These are phyloP conservation scores for Phoma herbarum DNA, from an alignment of 2,329 filamentous ascomycete species.

Conservation along the genomic window DNA sequence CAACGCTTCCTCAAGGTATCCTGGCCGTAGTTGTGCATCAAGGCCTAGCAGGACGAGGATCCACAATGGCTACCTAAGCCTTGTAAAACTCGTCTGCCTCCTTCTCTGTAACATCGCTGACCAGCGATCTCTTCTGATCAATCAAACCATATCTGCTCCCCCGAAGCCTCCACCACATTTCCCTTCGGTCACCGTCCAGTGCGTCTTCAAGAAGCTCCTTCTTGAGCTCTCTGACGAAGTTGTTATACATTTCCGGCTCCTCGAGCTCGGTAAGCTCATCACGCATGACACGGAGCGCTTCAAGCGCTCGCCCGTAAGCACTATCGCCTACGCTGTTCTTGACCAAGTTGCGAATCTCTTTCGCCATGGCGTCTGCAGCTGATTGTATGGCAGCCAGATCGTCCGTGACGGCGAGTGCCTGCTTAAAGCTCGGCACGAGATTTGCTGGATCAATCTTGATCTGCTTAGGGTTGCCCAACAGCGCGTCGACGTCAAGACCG, in stretches of 20 bases:
- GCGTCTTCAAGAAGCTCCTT: constrained; percentile 72
- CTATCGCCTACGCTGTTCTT: constrained; percentile 76
- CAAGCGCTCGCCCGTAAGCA: constrained; percentile 77
- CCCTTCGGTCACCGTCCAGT: constrained; percentile 77
- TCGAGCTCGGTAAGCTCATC: constrained; percentile 79
- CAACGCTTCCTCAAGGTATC: not conserved
- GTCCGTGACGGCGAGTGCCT: constrained; percentile 70
- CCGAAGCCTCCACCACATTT: constrained; percentile 82
- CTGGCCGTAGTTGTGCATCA: not conserved
- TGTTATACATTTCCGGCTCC: constrained; percentile 79
- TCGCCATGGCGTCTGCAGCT: constrained; percentile 76
- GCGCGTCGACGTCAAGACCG: constrained; percentile 83
- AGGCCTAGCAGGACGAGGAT: constrained; percentile 37
- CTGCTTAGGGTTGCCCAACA: constrained; percentile 70
- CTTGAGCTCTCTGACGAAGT: constrained; percentile 76
- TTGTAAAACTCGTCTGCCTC: constrained; percentile 65
- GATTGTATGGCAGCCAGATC: constrained; percentile 70
- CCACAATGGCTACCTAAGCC: constrained; percentile 11
- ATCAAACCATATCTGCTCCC: constrained; percentile 76
- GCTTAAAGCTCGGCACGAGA: constrained; percentile 89
- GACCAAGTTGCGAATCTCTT: constrained; percentile 74
- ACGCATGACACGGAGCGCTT: constrained; percentile 79
- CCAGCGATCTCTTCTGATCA: constrained; percentile 67
- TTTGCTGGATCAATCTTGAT: constrained; percentile 73
- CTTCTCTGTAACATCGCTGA: constrained; percentile 72